Conservation (phyloP, 306 rosid genomes). For the Rosa rugosa region DNA sequence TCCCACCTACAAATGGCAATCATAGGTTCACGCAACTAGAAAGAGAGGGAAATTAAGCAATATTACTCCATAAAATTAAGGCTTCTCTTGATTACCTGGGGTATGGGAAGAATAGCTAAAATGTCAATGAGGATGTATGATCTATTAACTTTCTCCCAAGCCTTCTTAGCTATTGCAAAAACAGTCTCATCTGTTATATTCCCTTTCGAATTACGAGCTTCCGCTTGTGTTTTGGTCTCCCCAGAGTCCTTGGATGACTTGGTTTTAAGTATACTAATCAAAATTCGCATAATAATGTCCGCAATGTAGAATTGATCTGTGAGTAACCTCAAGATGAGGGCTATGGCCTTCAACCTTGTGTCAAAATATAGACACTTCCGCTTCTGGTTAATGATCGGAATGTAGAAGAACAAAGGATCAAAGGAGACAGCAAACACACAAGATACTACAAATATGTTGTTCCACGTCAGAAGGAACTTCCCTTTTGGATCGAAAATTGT, state of each 20-base stretch:
- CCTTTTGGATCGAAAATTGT: background rate
- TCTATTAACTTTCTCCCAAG: background rate
- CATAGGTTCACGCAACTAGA: background rate
- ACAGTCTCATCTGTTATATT: background rate
- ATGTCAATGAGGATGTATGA: constrained; percentile 25
- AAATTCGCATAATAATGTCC: constrained; percentile 14
- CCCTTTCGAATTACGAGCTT: background rate
- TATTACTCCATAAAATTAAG: background rate
- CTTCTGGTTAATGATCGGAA: constrained; percentile 16
- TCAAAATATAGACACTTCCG: constrained; percentile 35
- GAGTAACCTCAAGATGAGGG: constrained; percentile 18
- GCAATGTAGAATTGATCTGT: constrained; percentile 28
- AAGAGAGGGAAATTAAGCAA: background rate
- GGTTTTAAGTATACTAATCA: background rate
- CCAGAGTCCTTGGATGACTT: background rate
- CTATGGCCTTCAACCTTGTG: constrained; percentile 12
- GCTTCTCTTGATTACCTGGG: constrained; percentile 18
- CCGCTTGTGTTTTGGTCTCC: background rate
- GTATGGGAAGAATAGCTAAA: constrained; percentile 36
- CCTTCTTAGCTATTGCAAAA: background rate
- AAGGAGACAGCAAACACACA: constrained; percentile 33
- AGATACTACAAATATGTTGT: constrained; percentile 28
- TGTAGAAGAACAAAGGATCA: constrained; percentile 41
- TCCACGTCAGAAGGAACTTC: constrained; percentile 7
- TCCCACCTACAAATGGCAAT: constrained; percentile 20